A percentile compares a stretch with the other conserved stretches of the same genome.
phyloP scores from a whole-genome alignment of 2,329 filamentous ascomycete species.

The Phaeophleospora eucalypticola region DNA sequence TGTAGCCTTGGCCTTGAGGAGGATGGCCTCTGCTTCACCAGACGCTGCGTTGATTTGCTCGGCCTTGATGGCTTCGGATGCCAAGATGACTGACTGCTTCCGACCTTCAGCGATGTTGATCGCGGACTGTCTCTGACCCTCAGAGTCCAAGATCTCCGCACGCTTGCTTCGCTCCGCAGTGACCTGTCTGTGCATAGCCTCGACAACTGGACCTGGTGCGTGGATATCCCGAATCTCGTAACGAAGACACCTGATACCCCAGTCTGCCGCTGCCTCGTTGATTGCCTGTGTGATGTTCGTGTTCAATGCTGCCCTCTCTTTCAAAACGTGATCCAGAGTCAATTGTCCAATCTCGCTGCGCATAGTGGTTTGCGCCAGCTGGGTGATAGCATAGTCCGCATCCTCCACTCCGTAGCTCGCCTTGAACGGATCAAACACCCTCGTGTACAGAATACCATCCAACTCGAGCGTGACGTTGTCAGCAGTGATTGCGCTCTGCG shows the following conservation, averaged over 20 bases:
- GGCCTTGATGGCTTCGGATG: slow-evolving; percentile 81
- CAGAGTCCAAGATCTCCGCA: slow-evolving; percentile 93
- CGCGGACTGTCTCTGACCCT: slow-evolving; percentile 92
- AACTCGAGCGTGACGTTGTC: slow-evolving; percentile 97
- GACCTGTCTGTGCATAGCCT: slow-evolving; percentile 97
- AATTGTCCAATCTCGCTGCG: slow-evolving; percentile 96
- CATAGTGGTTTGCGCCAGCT: slow-evolving; percentile 98
- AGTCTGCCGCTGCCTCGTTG: slow-evolving; percentile 94
- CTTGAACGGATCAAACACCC: slow-evolving; percentile 97
- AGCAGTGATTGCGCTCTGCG: slow-evolving; percentile 94
- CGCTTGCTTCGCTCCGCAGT: slow-evolving; percentile 96
- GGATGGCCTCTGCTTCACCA: slow-evolving; percentile 92
- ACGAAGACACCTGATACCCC: slow-evolving; percentile 91
- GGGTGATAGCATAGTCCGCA: slow-evolving; percentile 96
- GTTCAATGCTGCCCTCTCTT: slow-evolving; percentile 93
- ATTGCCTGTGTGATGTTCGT: slow-evolving; percentile 98
- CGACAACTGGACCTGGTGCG: slow-evolving; percentile 85
- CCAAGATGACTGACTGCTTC: slow-evolving; percentile 95
- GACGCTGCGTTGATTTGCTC: slow-evolving; percentile 90
- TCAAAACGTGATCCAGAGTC: slow-evolving; percentile 92
- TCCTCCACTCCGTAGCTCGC: slow-evolving; percentile 98
- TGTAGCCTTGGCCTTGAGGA: slow-evolving; percentile 79
- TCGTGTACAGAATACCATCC: slow-evolving; percentile 90
- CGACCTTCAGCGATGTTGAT: slow-evolving; percentile 98
- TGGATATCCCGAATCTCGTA: slow-evolving; percentile 99